These are phyloP conservation scores for Chalciporus piperatoides DNA, from an alignment of 1,284 basidiomycete species.

Conservation along the genomic window DNA sequence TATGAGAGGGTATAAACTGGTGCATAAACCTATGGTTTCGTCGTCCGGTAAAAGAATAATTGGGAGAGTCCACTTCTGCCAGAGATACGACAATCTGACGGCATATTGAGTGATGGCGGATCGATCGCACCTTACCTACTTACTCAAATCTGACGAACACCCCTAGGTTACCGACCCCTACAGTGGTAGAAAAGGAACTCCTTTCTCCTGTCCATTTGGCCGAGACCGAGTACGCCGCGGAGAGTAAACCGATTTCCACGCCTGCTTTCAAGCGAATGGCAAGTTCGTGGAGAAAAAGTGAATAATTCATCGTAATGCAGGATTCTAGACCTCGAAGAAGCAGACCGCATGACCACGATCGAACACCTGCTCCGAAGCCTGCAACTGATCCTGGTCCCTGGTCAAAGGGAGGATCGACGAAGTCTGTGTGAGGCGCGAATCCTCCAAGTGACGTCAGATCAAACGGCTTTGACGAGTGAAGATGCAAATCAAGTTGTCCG, in stretches of 20 bases:
- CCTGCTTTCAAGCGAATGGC: constrained; percentile 35
- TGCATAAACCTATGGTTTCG: constrained; percentile 40
- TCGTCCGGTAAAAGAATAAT: constrained; percentile 50
- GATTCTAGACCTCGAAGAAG: constrained; percentile 30
- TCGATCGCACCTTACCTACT: constrained; percentile 10
- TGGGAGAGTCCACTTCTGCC: constrained; percentile 53
- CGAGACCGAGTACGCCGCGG: constrained; percentile 30
- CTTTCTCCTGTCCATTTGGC: constrained; percentile 32
- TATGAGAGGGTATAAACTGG: constrained; percentile 42
- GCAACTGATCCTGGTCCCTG: constrained; percentile 31
- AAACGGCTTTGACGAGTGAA: constrained; percentile 33
- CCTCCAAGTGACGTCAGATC: constrained; percentile 31
- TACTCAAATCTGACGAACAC: constrained; percentile 35
- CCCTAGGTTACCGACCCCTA: constrained; percentile 32
- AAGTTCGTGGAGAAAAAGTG: constrained; percentile 30
- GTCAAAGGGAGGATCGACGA: constrained; percentile 22
- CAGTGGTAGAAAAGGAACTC: constrained; percentile 29
- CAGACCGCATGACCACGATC: constrained; percentile 33
- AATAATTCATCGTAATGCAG: constrained; percentile 31
- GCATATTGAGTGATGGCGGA: constrained; percentile 8
- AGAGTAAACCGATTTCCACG: constrained; percentile 30
- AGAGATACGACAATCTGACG: constrained; percentile 42
- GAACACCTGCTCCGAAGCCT: constrained; percentile 31
- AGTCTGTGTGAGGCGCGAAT: constrained; percentile 15
- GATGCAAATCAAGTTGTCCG: constrained; percentile 26